A percentile compares a stretch with the other conserved stretches of the same genome.
These are phyloP conservation scores for Cucumis melo DNA, from an alignment of 306 rosid genomes.

Conservation along the genomic window DNA sequence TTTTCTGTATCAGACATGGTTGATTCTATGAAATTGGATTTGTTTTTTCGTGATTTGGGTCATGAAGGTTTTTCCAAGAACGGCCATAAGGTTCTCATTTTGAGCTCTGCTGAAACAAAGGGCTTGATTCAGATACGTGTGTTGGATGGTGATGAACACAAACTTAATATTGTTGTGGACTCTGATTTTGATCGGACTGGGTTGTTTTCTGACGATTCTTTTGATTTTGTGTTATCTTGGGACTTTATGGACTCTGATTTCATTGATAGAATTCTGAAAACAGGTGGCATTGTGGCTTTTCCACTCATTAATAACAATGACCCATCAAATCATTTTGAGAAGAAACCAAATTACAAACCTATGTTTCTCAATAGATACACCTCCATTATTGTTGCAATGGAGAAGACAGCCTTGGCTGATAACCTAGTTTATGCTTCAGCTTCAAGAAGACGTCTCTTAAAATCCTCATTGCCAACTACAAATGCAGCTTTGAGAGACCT, in stretches of 20 bases:
- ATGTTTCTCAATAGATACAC: conserved; percentile 28
- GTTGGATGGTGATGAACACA: neutral
- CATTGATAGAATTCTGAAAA: conserved; percentile 33
- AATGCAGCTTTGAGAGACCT: conserved; percentile 19
- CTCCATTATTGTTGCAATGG: conserved; percentile 36
- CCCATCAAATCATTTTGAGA: conserved; percentile 14
- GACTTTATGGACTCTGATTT: conserved; percentile 25
- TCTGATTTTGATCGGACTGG: conserved; percentile 25
- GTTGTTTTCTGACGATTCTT: conserved; percentile 24
- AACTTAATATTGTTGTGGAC: conserved; percentile 19
- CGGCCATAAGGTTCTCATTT: conserved; percentile 33
- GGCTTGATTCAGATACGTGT: conserved; percentile 12
- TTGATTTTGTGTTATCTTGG: conserved; percentile 38
- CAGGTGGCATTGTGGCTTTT: conserved; percentile 47
- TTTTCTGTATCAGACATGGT: conserved; percentile 5
- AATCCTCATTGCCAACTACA: conserved; percentile 10
- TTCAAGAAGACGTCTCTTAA: conserved; percentile 28
- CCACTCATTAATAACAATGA: conserved; percentile 19
- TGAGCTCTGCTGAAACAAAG: conserved; percentile 22
- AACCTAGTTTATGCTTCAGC: conserved; percentile 8
- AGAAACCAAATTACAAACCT: conserved; percentile 31
- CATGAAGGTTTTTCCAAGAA: conserved; percentile 31
- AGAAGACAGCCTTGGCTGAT: conserved; percentile 15
- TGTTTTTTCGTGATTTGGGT: conserved; percentile 40
- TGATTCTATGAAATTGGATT: conserved; percentile 22